phyloP scores from a whole-genome alignment of 805 yeast genomes.

The Zygotorulaspora sp. region DNA sequence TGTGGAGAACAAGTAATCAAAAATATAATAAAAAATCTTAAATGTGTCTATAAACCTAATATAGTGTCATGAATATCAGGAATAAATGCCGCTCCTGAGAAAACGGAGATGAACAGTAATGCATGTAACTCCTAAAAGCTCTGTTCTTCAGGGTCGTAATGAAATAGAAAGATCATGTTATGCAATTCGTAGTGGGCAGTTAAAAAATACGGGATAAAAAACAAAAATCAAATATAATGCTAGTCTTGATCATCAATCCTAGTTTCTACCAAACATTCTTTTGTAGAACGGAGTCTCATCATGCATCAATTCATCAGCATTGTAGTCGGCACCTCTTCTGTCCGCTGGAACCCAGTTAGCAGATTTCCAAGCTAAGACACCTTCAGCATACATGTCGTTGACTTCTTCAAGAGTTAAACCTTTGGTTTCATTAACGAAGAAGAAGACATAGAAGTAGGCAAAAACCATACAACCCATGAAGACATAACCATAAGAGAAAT shows the following conservation, averaged over 20 bases:
- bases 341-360: constrained; percentile 50
- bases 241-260: neutral
- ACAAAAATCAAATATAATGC: neutral
- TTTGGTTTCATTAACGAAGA: constrained; percentile 72
- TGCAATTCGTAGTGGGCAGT: too few species aligned
- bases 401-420: constrained; percentile 82
- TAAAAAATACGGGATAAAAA: neutral
- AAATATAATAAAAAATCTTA: too few species aligned
- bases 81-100: too few species aligned
- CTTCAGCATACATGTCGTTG: constrained; percentile 53
- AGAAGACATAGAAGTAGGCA: constrained; percentile 61
- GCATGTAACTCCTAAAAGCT: too few species aligned
- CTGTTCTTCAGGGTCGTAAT: too few species aligned
- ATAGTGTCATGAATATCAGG: too few species aligned
- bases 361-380: constrained; percentile 46
- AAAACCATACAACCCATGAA: constrained; percentile 57
- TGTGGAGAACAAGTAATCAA: too few species aligned
- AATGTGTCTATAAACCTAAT: too few species aligned
- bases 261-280: constrained; percentile 18
- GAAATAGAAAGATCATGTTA: too few species aligned
- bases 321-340: constrained; percentile 32
- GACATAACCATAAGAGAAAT: constrained; percentile 68
- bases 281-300: constrained; percentile 33
- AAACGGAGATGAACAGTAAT: too few species aligned
- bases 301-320: constrained; percentile 27